These are phyloP conservation scores for Syzygium aromaticum DNA, from an alignment of 345 rosid species.

Conservation along the genomic window DNA sequence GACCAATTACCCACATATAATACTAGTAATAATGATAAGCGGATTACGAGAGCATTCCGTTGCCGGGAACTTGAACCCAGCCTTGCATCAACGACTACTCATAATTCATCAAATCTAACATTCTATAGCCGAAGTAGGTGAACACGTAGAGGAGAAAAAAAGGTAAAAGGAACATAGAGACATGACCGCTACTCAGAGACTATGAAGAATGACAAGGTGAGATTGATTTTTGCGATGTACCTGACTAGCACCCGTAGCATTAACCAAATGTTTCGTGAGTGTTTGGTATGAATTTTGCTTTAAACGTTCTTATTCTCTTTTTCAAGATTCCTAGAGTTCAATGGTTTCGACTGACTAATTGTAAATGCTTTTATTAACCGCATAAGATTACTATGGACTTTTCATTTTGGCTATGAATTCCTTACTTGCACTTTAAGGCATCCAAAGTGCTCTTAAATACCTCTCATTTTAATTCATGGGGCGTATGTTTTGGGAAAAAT, in stretches of 20 bases:
- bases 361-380: background rate
- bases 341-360: background rate
- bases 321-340: background rate
- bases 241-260: background rate
- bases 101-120: background rate
- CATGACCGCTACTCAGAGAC: background rate
- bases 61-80: conserved; percentile 34
- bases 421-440: background rate
- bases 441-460: background rate
- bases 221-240: background rate
- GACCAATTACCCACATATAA: no score
- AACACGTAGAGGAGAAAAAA: background rate
- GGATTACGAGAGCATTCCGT: conserved; percentile 1
- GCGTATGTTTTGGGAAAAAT: background rate
- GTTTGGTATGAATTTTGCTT: background rate
- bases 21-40: no score
- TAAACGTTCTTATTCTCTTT: background rate
- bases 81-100: background rate
- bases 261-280: background rate
- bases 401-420: background rate
- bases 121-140: background rate
- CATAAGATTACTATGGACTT: background rate
- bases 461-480: no score
- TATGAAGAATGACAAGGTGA: background rate
- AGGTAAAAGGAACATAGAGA: background rate